phyloP scores from a whole-genome alignment of 2,329 filamentous ascomycete genomes.

The Pseudogymnoascus sp. region DNA sequence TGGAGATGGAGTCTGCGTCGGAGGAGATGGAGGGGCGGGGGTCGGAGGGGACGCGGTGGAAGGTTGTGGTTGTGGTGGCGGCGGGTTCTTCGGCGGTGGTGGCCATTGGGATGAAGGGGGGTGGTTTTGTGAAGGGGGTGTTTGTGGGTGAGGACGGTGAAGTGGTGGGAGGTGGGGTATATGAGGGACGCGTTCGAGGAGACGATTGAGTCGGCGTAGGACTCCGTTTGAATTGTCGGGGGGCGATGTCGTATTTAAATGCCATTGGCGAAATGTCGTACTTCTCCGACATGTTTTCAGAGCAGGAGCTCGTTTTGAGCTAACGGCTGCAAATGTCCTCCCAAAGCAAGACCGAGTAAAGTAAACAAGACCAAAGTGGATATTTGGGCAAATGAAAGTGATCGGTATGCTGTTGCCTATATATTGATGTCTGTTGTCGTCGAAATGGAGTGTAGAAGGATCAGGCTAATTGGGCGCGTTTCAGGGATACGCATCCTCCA shows the following conservation, averaged over 20 bases:
- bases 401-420: neutral
- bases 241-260: neutral
- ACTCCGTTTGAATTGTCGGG: neutral
- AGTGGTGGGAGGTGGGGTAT: neutral
- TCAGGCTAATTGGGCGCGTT: neutral
- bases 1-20: neutral
- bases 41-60: neutral
- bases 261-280: neutral
- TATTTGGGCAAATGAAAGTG: neutral
- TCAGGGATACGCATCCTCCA: neutral
- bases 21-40: neutral
- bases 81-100: neutral
- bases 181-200: neutral
- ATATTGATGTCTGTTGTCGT: neutral
- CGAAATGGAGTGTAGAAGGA: neutral
- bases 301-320: neutral
- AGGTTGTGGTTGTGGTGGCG: neutral
- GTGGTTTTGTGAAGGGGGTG: neutral
- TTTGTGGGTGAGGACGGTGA: neutral
- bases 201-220: too few relatives aligned
- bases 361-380: neutral
- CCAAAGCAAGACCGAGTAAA: neutral
- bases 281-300: neutral
- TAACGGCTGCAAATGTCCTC: neutral
- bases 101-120: neutral